Evolutionary conservation across 2,329 filamentous ascomycete species (phyloP).

Genomic region (Colletotrichum endophyticum): DNA sequence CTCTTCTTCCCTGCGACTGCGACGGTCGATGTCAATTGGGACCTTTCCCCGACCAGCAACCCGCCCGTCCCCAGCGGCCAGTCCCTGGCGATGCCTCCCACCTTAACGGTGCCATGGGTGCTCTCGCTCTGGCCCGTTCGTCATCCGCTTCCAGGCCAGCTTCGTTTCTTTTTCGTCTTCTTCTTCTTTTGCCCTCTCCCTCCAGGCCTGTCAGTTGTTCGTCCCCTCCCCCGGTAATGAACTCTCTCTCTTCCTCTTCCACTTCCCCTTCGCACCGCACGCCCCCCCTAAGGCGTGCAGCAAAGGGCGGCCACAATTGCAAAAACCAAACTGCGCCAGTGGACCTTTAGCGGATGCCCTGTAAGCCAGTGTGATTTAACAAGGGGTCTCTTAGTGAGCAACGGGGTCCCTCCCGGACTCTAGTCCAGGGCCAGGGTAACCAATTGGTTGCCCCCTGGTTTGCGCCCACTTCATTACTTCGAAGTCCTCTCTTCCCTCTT

Average conservation of each 20-base stretch:
- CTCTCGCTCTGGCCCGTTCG: neutral
- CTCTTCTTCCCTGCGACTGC: neutral
- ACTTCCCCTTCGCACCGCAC: neutral
- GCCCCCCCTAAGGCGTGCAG: neutral
- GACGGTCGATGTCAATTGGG: neutral
- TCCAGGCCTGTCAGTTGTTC: neutral
- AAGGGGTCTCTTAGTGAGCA: neutral
- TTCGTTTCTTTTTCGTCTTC: neutral
- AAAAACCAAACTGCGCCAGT: neutral
- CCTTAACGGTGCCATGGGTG: neutral
- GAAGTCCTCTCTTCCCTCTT: constrained; percentile 3
- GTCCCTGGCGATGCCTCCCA: neutral
- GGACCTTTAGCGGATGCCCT: constrained; percentile 7
- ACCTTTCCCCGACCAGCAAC: neutral
- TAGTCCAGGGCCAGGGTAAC: neutral
- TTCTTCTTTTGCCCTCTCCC: neutral
- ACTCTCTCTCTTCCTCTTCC: neutral
- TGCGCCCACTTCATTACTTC: neutral
- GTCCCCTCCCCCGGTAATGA: neutral
- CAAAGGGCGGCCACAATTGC: neutral
- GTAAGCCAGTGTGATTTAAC: neutral
- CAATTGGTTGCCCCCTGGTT: neutral
- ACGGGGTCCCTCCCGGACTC: neutral
- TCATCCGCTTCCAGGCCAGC: neutral
- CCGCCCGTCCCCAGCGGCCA: neutral